Percentiles rank a stretch among this genome's conserved stretches.
Evolutionary conservation across 2,329 filamentous ascomycete species (phyloP).

Genomic region (Diaporthe destruens): DNA sequence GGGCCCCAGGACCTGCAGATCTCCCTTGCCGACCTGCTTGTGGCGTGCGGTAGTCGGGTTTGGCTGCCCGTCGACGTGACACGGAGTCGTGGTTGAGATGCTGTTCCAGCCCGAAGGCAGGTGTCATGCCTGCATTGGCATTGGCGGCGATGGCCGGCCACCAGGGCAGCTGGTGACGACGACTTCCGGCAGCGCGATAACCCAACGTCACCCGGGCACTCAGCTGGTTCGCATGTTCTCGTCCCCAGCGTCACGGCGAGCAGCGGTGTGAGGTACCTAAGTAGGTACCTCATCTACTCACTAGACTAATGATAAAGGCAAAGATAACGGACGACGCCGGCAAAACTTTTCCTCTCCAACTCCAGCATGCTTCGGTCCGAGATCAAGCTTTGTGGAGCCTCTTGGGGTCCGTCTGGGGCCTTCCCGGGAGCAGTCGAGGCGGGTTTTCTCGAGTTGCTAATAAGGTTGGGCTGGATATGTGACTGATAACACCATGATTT

Average conservation of each 20-base stretch:
- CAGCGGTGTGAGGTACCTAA: constrained; percentile 11
- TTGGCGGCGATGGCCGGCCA: neutral
- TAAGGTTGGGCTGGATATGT: neutral
- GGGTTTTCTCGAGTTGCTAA: neutral
- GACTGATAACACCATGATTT: neutral
- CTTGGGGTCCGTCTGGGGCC: neutral
- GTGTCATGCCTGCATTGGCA: constrained; percentile 10
- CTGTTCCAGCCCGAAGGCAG: constrained; percentile 9
- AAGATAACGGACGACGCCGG: constrained; percentile 31
- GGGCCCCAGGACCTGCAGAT: neutral
- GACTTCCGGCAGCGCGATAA: neutral
- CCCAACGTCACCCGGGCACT: neutral
- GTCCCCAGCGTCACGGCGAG: neutral
- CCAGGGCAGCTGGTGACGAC: neutral
- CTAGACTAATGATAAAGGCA: neutral
- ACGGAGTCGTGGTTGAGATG: constrained; percentile 13
- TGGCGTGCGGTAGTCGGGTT: neutral
- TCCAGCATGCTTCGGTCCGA: constrained; percentile 26
- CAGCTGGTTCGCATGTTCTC: neutral
- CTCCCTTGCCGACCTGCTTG: neutral
- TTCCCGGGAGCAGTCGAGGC: neutral
- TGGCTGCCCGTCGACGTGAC: neutral
- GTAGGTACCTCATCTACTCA: too few relatives aligned
- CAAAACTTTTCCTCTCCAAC: constrained; percentile 15
- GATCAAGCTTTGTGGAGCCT: constrained; percentile 27